Evolutionary conservation across 805 yeast genomes (phyloP), one percentile per base, ranked within the genome.

Genomic region (Metschnikowia continentalis): DNA sequence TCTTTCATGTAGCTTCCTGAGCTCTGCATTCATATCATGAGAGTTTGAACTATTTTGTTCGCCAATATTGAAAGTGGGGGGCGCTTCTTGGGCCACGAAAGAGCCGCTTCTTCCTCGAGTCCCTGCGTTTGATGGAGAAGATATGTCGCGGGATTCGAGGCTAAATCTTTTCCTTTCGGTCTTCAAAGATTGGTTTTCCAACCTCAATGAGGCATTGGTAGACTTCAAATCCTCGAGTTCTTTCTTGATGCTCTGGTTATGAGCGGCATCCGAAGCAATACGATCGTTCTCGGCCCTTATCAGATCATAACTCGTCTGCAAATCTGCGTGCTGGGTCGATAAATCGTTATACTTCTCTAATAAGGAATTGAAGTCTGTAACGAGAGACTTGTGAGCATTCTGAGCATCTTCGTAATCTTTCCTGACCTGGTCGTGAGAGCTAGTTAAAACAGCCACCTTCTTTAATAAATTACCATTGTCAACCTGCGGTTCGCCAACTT

Each of bases 111-210:
- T 20, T 20, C 20, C 20, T 11, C 15, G 41, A 6, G 13, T 13
- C 17, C 7, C 42, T 19, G 35, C 26, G 32, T 43, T 32, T 14
- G 40, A 14, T n/a, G 42, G 41, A 13, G 42, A 37, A 17, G 42
- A 45, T 3, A 37, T 19, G 5, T 26, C 48, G 15, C 48, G 42
- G n/a, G 47, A 44, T 37, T 30, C 42, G 7, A 30, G 15, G 8
- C 41, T 36, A 17, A 13, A 19, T 35, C 47, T 35, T 26, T 15
- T 36, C 30, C 36, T 44, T 44, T 44, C 47, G 38, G 59, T 63
- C 57, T 71, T 72, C 53, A 73, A 62, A 5, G 71, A 61, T 52
- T 70, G 72, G 48, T 68, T 70, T 48, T 72, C 77, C 44, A 71
- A 62, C 42, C 72, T 61, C 42, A 73, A 65, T 17, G 69, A 62